Base-by-base conservation (phyloP, 345 rosid species). In the Rhodomyrtus tomentosa region DNA sequence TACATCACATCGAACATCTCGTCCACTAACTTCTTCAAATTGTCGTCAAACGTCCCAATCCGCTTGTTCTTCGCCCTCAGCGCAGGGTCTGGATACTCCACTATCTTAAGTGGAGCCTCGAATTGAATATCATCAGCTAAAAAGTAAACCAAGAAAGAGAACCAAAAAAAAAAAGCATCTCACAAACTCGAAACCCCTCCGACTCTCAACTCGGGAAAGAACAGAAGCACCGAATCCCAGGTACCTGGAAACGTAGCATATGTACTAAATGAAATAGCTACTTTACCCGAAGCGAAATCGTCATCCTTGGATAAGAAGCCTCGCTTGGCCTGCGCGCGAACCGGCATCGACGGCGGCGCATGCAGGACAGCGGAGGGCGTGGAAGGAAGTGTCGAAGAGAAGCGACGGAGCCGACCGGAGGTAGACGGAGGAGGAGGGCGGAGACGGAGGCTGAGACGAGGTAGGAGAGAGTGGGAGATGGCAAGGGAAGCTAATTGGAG, bases 1-100 rank as follows among this genome's bases (percentile, higher is more conserved):
- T 97, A 95, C 99, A 97, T 97, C 82, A 97, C 88, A 87, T 93
- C 93, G 85, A 97, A 95, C 99, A 95, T 97, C 86, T 94, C 98
- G 86, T 92, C 91, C 32, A 90, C 98, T 84, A 97, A 84, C 58
- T 93, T 92, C 94, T 86, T 95, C 91, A 97, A 88, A 88, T 92
- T 92, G 80, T 95, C 95, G 82, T 93, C 98, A 81, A 95, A 97
- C 24, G 91, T 87, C 83, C 83, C 90, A 86, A 97, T 92, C 84
- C 90, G 89, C 90, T 93, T 97, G 91, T 91, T 94, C 83, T 88
- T 95, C 85, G 93, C 93, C 73, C 98, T 89, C 90, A 97, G 73
- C 85, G 87, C 83, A 9, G 98, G 98, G 88, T 95, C 94, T 50
- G 99, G 99, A 90, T 97, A 97, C 91, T 93, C 92, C 85, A 95